A percentile compares a stretch with the other conserved stretches of the same genome.
These are phyloP conservation scores for Neolentinus lepideus DNA, from an alignment of 1,284 basidiomycete genomes.

Conservation along the genomic window DNA sequence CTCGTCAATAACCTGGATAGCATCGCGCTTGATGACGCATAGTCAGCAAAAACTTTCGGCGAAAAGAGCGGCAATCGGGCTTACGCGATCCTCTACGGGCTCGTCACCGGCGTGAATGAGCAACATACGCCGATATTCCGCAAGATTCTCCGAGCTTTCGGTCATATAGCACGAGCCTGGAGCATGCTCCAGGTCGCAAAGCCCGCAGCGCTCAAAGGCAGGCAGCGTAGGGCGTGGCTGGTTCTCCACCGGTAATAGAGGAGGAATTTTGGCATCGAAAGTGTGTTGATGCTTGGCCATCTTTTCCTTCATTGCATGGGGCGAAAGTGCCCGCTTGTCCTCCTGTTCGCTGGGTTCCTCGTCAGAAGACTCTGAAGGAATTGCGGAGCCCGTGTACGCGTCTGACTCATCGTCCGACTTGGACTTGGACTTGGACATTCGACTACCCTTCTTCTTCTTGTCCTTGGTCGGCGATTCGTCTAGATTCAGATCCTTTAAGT, in stretches of 20 bases:
- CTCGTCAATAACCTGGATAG: conserved; percentile 60
- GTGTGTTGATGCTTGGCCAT: neutral
- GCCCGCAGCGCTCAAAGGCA: conserved; percentile 35
- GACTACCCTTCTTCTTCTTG: conserved; percentile 11
- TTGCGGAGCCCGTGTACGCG: conserved; percentile 24
- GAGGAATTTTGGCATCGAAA: neutral
- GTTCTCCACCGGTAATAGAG: conserved; percentile 14
- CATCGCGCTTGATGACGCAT: conserved; percentile 37
- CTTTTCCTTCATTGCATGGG: neutral
- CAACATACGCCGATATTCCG: conserved; percentile 60
- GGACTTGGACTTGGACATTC: conserved; percentile 11
- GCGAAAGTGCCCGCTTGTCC: neutral
- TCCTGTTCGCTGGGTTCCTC: conserved; percentile 8
- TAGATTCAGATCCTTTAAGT: conserved; percentile 21
- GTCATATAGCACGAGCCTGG: conserved; percentile 55
- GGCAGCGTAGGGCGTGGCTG: conserved; percentile 12
- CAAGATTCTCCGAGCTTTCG: conserved; percentile 53
- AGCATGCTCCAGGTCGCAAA: conserved; percentile 54
- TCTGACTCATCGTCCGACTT: conserved; percentile 25
- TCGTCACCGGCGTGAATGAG: conserved; percentile 55
- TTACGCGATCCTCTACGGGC: conserved; percentile 53
- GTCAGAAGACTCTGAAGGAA: conserved; percentile 22
- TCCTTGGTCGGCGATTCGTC: conserved; percentile 19
- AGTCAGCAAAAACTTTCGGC: neutral
- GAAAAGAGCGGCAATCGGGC: conserved; percentile 12